Conservation (phyloP, 306 rosid species). For the Gastrolobium bilobum region DNA sequence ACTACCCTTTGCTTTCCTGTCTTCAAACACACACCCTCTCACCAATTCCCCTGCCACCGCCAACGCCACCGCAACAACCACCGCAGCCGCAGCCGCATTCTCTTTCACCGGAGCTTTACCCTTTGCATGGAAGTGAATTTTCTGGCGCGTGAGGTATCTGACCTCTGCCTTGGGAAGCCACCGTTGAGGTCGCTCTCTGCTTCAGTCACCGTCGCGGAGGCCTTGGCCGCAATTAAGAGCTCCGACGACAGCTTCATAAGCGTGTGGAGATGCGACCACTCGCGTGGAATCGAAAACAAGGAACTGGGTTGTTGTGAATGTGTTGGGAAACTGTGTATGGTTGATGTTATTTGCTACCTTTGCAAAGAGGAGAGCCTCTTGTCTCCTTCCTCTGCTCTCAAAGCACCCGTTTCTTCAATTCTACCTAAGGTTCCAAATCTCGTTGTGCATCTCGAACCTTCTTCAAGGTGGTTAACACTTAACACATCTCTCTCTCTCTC, state of each 20-base stretch:
- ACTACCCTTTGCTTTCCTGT: background rate
- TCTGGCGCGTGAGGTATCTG: constrained; percentile 80
- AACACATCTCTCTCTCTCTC: background rate
- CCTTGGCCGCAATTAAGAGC: constrained; percentile 66
- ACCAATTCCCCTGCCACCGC: background rate
- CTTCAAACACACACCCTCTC: background rate
- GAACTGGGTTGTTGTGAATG: constrained; percentile 57
- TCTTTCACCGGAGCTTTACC: background rate
- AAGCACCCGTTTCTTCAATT: constrained; percentile 67
- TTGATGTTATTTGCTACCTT: constrained; percentile 79
- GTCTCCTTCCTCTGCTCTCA: constrained; percentile 76
- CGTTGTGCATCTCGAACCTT: constrained; percentile 74
- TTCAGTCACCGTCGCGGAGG: constrained; percentile 81
- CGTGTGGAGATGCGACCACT: constrained; percentile 75
- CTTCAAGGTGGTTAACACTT: constrained; percentile 70
- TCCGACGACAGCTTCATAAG: constrained; percentile 78
- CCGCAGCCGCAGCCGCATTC: background rate
- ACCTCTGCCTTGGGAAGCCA: constrained; percentile 98
- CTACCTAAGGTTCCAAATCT: constrained; percentile 57
- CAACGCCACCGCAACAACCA: background rate
- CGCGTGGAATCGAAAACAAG: background rate
- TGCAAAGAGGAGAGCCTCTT: constrained; percentile 61
- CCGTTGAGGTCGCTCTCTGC: constrained; percentile 75
- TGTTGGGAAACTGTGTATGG: constrained; percentile 87
- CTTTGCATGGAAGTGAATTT: constrained; percentile 96